Evolutionary conservation across 768 basidiomycete species (phyloP), one percentile per base, ranked within the genome.

Genomic region (Lyophyllum atratum): DNA sequence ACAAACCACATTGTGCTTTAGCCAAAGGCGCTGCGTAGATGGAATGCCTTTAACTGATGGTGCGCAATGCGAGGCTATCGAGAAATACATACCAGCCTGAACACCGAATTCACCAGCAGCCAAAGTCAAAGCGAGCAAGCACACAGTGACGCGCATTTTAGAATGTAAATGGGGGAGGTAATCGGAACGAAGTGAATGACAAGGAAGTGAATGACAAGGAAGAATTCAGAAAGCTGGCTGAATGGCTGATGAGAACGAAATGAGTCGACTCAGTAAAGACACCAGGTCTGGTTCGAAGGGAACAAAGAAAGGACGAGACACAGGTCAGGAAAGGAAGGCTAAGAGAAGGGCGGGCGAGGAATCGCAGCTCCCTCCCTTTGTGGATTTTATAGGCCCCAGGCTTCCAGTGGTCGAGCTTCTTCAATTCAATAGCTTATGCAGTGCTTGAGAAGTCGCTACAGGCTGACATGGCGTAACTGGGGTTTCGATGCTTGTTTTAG

Each of bases 241-340:
- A 61, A 47, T 47, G 49, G 28, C 29, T 34, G 53, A 45, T 46
- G 47, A 49, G 31, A 49, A 45, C 21, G 19, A 43, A 52, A 52
- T 51, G 55, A 55, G 54, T 34, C 21, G 28, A 53, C 52, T 52
- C 52, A 52, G 37, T 29, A 58, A 61, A 61, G 60, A 61, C 60
- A 61, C 60, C 60, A 55, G 60, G 60, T 61, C 60, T 52, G n/a
- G 47, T 26, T 52, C 42, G 26, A 50, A 56, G 49, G 33, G 28
- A 28, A 52, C 29, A 8, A 31, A 59, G 11, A 49, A 52, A 47
- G 50, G 28, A 50, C 47, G 34, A 43, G 37, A 58, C 42, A 43
- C 42, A 24, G 29, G 42, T 45, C 21, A n/a, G 52, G 34, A 50
- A 57, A n/a, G 52, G 34, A 50, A 57, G 50, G 49, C 58, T 55